phyloP scores from a whole-genome alignment of 192 early-diverging fungal genomes.

The Paraglomus brasilianum region DNA sequence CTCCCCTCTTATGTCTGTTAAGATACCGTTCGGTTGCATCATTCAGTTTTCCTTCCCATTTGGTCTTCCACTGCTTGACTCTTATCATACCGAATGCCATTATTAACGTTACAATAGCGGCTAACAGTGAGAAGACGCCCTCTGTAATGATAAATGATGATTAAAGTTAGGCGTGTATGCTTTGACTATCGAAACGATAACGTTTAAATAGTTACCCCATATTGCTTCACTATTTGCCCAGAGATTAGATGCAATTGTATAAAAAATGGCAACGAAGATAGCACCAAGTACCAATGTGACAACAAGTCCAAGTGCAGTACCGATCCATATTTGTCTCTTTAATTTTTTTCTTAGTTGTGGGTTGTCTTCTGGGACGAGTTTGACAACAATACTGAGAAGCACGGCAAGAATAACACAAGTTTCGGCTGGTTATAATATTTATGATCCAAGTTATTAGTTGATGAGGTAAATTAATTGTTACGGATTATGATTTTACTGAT shows the following conservation, averaged over 20 bases:
- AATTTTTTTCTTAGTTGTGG: constrained; percentile 48
- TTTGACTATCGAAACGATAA: too few relatives aligned
- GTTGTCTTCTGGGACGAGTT: constrained; percentile 56
- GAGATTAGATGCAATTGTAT: constrained; percentile 44
- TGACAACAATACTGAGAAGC: constrained; percentile 69
- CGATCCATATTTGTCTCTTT: constrained; percentile 74
- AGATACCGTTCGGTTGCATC: constrained; percentile 45
- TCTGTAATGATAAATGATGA: constrained; percentile 45
- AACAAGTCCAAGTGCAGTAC: constrained; percentile 61
- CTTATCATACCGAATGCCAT: constrained; percentile 84
- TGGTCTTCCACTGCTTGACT: constrained; percentile 69
- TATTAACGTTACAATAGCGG: constrained; percentile 69
- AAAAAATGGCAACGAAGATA: constrained; percentile 77
- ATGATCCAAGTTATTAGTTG: too few relatives aligned
- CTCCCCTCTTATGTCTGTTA: constrained; percentile 38
- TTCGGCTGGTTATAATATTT: too few relatives aligned
- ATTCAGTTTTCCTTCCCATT: constrained; percentile 69
- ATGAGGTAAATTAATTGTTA: too few relatives aligned
- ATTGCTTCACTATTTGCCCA: constrained; percentile 32
- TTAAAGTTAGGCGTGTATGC: too few relatives aligned
- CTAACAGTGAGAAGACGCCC: constrained; percentile 79
- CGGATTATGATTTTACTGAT: too few relatives aligned
- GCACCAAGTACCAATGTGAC: constrained; percentile 70
- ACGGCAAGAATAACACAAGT: constrained; percentile 85
- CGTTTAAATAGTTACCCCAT: constrained; percentile 18